Percentiles rank a stretch among this genome's conserved stretches.
Evolutionary conservation across 129 eudicot species (phyloP).

Genomic region (Heracleum sosnowskyi): DNA sequence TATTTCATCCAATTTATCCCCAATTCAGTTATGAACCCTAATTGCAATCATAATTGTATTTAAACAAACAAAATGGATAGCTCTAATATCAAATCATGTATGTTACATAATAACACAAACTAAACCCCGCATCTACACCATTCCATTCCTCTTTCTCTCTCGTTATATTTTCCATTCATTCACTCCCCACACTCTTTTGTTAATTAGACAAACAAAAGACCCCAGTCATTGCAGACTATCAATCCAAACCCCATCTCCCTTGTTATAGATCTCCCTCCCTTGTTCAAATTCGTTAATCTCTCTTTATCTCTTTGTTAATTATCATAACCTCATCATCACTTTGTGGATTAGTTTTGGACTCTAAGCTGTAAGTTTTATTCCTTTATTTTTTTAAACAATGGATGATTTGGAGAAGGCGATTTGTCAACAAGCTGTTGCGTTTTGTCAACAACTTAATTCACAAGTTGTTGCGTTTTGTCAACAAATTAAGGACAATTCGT

Average conservation of each 20-base stretch:
- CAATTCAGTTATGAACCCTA: no score
- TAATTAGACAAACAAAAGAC: neutral
- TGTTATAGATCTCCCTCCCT: neutral
- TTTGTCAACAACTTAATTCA: slow-evolving; percentile 45
- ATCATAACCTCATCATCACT: neutral
- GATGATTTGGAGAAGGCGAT: slow-evolving; percentile 92
- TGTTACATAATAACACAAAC: no score
- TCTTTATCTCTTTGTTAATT: no score
- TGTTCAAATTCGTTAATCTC: neutral
- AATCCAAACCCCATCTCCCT: neutral
- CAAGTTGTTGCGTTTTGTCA: slow-evolving; percentile 74
- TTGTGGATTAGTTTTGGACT: neutral
- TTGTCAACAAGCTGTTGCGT: no score
- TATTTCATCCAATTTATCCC: no score
- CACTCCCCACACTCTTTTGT: no score
- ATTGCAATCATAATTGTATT: no score
- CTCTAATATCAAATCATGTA: no score
- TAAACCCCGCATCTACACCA: no score
- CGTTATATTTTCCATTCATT: no score
- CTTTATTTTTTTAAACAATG: slow-evolving; percentile 33
- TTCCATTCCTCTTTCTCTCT: no score
- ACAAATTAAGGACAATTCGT: slow-evolving; percentile 60
- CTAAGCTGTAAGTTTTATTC: neutral
- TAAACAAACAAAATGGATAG: no score
- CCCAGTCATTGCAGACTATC: neutral